Evolutionary conservation across 768 basidiomycete genomes (phyloP).

Genomic region (Sutorius australiensis): DNA sequence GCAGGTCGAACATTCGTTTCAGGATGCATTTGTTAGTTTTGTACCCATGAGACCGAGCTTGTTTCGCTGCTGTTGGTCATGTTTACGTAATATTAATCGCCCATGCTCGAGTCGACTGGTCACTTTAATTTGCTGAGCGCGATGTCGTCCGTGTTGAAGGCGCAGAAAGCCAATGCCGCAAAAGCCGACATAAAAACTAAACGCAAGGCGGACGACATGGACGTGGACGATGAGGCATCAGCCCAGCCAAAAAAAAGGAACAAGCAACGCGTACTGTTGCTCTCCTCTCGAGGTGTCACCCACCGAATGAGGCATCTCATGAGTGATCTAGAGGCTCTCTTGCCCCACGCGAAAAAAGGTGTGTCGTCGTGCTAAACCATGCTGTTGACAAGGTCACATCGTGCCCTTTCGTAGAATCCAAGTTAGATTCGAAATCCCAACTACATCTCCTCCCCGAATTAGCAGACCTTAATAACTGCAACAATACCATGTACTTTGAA

Average conservation of each 20-base stretch:
- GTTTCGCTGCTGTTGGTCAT: background rate
- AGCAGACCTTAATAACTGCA: conserved; percentile 95
- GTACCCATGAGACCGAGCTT: conserved; percentile 2
- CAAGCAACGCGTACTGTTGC: conserved; percentile 91
- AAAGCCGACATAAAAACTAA: conserved; percentile 43
- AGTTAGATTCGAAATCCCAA: conserved; percentile 95
- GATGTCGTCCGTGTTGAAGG: conserved; percentile 67
- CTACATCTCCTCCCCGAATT: conserved; percentile 91
- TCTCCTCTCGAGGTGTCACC: conserved; percentile 91
- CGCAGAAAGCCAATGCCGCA: conserved; percentile 54
- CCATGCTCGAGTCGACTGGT: background rate
- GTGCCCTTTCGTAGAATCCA: conserved; percentile 63
- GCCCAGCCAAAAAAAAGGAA: conserved; percentile 61
- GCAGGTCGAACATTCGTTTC: conserved; percentile 3
- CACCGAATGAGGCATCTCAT: conserved; percentile 97
- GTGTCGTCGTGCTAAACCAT: conserved; percentile 25
- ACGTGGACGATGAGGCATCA: conserved; percentile 48
- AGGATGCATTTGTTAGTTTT: conserved; percentile 12
- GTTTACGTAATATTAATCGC: conserved; percentile 24
- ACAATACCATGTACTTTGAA: conserved; percentile 96
- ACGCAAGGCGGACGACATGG: conserved; percentile 61
- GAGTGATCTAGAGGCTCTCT: conserved; percentile 84
- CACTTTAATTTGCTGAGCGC: background rate
- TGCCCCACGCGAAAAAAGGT: conserved; percentile 99
- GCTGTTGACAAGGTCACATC: background rate